These are phyloP conservation scores for Acanthochlamys bracteata DNA, from an alignment of 106 monocot species.

Conservation along the genomic window DNA sequence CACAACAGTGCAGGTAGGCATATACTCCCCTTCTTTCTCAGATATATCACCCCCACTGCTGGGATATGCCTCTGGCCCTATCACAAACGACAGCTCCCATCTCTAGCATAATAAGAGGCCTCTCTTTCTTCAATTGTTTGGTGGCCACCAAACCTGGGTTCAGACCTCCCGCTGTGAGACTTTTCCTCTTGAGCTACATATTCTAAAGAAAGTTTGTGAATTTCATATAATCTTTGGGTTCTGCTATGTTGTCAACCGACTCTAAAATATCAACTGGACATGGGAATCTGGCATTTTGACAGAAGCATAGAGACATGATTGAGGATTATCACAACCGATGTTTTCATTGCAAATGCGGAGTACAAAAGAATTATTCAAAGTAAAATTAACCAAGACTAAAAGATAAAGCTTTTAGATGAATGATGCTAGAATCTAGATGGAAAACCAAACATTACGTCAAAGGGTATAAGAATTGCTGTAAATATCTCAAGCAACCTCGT, in stretches of 20 bases:
- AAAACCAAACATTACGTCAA: not conserved
- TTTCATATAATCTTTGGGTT: slow-evolving; percentile 54
- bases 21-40: slow-evolving; percentile 49
- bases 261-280: slow-evolving; percentile 49
- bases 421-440: not conserved
- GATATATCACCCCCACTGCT: slow-evolving; percentile 64
- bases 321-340: not conserved
- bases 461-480: not conserved
- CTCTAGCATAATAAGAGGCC: slow-evolving; percentile 54
- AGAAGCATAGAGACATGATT: not conserved
- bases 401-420: not conserved
- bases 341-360: not conserved
- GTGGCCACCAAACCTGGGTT: slow-evolving; percentile 63
- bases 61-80: slow-evolving; percentile 36
- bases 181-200: slow-evolving; percentile 43
- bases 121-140: slow-evolving; percentile 74
- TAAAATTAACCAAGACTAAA: not conserved
- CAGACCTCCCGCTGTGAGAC: slow-evolving; percentile 9
- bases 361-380: not conserved
- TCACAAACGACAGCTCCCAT: slow-evolving; percentile 84
- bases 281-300: slow-evolving; percentile 54
- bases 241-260: slow-evolving; percentile 47
- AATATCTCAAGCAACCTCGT: not conserved
- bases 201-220: slow-evolving; percentile 50
- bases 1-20: slow-evolving; percentile 54